Conservation (phyloP, 495 filamentous ascomycete genomes). For the Talaromyces ruber region DNA sequence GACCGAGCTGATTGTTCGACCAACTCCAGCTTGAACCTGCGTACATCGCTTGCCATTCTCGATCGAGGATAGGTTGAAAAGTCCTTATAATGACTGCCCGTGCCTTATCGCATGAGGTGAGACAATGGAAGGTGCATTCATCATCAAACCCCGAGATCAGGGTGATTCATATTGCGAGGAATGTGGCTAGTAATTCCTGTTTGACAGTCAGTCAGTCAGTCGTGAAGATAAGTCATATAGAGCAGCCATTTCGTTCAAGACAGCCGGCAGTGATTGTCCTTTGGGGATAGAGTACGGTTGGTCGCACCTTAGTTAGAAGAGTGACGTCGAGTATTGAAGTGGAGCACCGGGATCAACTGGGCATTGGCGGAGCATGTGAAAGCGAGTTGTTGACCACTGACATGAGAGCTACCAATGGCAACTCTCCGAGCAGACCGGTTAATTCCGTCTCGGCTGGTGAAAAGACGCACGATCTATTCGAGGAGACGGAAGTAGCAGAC, state of each 20-base stretch:
- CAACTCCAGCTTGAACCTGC: constrained; percentile 6
- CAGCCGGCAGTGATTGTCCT: neutral
- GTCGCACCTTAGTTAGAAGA: neutral
- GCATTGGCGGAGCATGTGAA: neutral
- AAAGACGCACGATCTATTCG: neutral
- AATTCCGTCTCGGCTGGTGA: neutral
- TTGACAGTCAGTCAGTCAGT: neutral
- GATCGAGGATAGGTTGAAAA: neutral
- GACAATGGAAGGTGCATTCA: neutral
- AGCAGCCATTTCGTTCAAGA: neutral
- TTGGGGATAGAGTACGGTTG: neutral
- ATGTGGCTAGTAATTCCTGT: neutral
- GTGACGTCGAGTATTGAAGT: neutral
- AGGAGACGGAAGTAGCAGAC: neutral
- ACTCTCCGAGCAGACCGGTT: neutral
- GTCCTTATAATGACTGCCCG: neutral
- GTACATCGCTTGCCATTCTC: constrained; percentile 4
- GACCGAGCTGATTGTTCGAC: constrained; percentile 5
- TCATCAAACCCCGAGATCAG: neutral
- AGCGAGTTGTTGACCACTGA: neutral
- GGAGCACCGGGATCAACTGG: neutral
- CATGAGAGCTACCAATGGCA: neutral
- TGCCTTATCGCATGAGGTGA: neutral
- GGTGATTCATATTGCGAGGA: neutral
- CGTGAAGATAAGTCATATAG: neutral